Evolutionary conservation across 2,329 filamentous ascomycete genomes (phyloP).

Genomic region (Periconia digitata): DNA sequence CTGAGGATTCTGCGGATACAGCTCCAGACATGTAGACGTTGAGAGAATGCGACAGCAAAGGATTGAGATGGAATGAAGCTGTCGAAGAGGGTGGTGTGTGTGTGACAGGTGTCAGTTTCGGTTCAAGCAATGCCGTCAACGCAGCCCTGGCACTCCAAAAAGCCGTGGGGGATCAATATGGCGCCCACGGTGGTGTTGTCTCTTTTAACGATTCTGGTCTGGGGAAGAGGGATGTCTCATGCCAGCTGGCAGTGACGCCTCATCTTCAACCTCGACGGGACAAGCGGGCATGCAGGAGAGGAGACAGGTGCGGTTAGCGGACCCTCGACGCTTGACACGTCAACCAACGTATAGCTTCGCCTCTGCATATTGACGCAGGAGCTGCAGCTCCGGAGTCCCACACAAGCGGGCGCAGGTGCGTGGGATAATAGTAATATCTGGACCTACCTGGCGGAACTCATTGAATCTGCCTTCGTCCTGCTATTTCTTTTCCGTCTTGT

Average conservation of each 20-base stretch:
- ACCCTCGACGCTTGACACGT: slow-evolving; percentile 38
- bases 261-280: slow-evolving; percentile 27
- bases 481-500: slow-evolving; percentile 17
- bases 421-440: slow-evolving; percentile 39
- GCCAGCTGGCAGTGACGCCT: slow-evolving; percentile 42
- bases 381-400: slow-evolving; percentile 40
- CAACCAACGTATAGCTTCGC: slow-evolving; percentile 37
- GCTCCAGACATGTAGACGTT: background rate
- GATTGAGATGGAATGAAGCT: background rate
- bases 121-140: too few relatives aligned
- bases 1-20: background rate
- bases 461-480: slow-evolving; percentile 32
- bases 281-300: slow-evolving; percentile 28
- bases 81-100: background rate
- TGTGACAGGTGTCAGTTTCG: background rate
- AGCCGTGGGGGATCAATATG: background rate
- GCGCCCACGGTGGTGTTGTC: background rate
- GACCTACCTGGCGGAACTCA: too few relatives aligned
- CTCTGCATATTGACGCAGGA: slow-evolving; percentile 45
- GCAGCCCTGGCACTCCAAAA: too few relatives aligned
- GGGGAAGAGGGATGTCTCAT: slow-evolving; percentile 6
- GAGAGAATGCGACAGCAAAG: background rate
- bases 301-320: slow-evolving; percentile 35
- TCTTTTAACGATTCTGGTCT: background rate
- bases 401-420: slow-evolving; percentile 29